Percentiles rank a stretch among this genome's conserved stretches.
Evolutionary conservation across 2,329 filamentous ascomycete species (phyloP).

Genomic region (Zymoseptoria pseudotritici): DNA sequence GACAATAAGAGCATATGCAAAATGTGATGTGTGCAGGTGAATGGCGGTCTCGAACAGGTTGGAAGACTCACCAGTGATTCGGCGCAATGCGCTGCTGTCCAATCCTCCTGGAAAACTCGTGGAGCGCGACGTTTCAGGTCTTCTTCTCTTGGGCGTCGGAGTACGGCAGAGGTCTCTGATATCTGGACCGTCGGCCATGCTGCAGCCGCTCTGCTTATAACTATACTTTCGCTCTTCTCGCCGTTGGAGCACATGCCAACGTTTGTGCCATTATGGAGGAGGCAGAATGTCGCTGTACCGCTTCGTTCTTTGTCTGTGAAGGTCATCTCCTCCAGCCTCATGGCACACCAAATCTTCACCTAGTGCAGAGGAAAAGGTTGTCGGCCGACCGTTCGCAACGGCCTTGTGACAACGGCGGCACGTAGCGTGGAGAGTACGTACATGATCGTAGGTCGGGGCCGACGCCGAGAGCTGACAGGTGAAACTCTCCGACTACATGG

Average conservation of each 20-base stretch:
- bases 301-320: conserved; percentile 12
- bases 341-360: conserved; percentile 8
- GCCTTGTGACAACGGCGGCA: neutral
- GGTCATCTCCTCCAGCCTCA: conserved; percentile 17
- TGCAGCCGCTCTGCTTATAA: conserved; percentile 5
- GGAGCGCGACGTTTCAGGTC: conserved; percentile 8
- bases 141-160: conserved; percentile 5
- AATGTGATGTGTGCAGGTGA: neutral
- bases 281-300: conserved; percentile 2
- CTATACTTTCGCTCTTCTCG: neutral
- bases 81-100: conserved; percentile 6
- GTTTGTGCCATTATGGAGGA: conserved; percentile 1
- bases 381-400: neutral
- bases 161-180: conserved; percentile 3
- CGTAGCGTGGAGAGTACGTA: neutral
- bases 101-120: conserved; percentile 3
- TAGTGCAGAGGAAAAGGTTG: neutral
- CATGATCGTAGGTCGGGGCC: neutral
- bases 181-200: neutral
- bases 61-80: conserved; percentile 1
- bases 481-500: neutral
- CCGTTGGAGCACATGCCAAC: conserved; percentile 2
- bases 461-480: neutral
- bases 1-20: conserved; percentile 3
- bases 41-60: conserved; percentile 1